A percentile compares a stretch with the other conserved stretches of the same genome.
These are phyloP conservation scores for Leccinellum luteum DNA, from an alignment of 768 basidiomycete genomes.

Conservation along the genomic window DNA sequence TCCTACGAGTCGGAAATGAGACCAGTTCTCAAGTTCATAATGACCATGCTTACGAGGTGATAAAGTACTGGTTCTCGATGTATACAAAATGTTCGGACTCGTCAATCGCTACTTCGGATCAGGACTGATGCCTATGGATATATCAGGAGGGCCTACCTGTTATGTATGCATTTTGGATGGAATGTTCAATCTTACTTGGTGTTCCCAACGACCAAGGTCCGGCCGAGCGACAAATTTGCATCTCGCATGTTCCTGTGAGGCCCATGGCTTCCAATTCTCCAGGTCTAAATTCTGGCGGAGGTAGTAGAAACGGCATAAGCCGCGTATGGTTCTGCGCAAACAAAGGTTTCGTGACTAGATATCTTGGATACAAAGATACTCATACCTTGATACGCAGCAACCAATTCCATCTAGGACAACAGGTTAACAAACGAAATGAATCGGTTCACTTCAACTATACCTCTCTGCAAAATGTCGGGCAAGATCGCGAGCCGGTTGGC, in stretches of 20 bases:
- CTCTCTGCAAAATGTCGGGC: constrained; percentile 94
- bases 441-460: constrained; percentile 35
- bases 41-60: neutral
- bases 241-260: constrained; percentile 92
- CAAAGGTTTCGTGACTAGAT: neutral
- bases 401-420: constrained; percentile 77
- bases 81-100: neutral
- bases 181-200: constrained; percentile 76
- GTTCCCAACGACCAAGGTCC: constrained; percentile 98
- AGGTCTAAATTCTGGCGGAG: constrained; percentile 87
- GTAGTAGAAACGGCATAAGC: constrained; percentile 89
- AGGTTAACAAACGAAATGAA: constrained; percentile 3
- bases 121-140: neutral
- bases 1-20: constrained; percentile 43
- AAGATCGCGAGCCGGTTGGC: constrained; percentile 92
- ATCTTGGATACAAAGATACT: neutral
- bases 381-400: constrained; percentile 87
- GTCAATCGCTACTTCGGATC: neutral
- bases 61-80: neutral
- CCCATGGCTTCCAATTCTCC: constrained; percentile 75
- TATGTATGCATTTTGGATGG: constrained; percentile 92
- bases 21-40: neutral
- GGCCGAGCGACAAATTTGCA: constrained; percentile 94
- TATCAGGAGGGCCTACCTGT: constrained; percentile 52
- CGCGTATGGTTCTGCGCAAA: constrained; percentile 78